Base-by-base conservation (phyloP, 2,329 filamentous ascomycete species). In the Neonectria hederae region DNA sequence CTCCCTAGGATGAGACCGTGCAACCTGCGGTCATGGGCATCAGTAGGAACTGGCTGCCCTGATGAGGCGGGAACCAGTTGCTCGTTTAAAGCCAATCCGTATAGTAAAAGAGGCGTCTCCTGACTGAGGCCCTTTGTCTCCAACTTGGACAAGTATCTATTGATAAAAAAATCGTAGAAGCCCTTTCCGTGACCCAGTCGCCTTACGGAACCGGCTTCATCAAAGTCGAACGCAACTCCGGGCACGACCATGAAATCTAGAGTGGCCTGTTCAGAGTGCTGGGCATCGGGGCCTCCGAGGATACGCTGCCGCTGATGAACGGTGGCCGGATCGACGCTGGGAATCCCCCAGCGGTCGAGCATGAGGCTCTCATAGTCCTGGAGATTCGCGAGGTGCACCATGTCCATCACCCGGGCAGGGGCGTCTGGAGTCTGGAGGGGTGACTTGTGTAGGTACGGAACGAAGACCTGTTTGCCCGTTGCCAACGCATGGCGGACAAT, bases 91-190 rank as follows among this genome's bases (percentile, higher is more conserved):
- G 93, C 92, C 76, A 98, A 85, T 65, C 93, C 96, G 79, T 93
- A 88, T 69, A 90, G 80, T 67, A 84, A 80, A 75, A 87, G 77
- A 73, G 81, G 76, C 59, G 76, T 75, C 55, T 76, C 72, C 32
- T 76, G 70, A 45, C 74, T 74, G 40, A 75, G 76, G 45, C 76
- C 74, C 59, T 76, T 75, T 52, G 78, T 69, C 51, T 76, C 77
- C 28, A 73, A 65, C 78, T 78, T 85, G 77, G 85, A 76, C 56
- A 81, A 77, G 73, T 94, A 97, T 71, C 90, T 88, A 74, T 90
- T 88, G 76, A 99, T 81, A 79, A 97, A 99, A 78, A 90, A 92
- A 82, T 99, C 96, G 83, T 99, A 99, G 81, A 97, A 99, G 32
- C 96, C 96, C 79, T 93, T 97, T 61, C 96, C 96, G 79, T 99